phyloP scores from a whole-genome alignment of 331 rosid genomes.

The Acacia pycnantha region DNA sequence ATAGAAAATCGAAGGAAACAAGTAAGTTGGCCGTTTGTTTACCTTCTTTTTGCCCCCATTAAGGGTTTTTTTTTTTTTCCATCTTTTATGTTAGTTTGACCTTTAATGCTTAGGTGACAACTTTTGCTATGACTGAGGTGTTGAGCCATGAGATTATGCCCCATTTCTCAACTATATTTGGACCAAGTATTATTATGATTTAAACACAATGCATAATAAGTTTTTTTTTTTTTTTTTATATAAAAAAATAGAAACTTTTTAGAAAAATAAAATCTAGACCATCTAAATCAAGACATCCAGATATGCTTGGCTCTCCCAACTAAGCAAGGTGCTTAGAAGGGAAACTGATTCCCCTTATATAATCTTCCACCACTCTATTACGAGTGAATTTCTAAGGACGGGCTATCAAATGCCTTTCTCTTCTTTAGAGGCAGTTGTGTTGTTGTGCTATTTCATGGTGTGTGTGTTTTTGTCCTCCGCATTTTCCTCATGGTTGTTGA shows the following conservation, averaged over 20 bases:
- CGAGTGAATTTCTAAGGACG: neutral
- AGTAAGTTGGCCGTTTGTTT: neutral
- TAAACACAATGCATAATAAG: constrained; percentile 9
- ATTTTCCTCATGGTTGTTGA: constrained; percentile 6
- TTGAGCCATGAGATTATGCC: neutral
- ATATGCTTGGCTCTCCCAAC: too few species aligned
- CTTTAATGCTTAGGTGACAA: neutral
- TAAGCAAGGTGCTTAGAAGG: too few species aligned
- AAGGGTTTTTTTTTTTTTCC: constrained; percentile 7
- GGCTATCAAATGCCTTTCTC: neutral
- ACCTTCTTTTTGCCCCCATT: neutral
- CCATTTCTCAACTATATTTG: neutral
- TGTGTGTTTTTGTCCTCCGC: neutral
- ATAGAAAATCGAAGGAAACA: neutral
- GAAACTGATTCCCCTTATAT: neutral
- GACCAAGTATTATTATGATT: constrained; percentile 7
- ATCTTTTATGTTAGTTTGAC: constrained; percentile 1
- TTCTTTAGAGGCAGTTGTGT: neutral
- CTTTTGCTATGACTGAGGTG: neutral
- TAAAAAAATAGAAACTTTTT: too few species aligned
- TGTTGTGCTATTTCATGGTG: neutral
- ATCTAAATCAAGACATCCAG: too few species aligned
- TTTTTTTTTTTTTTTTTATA: too few species aligned
- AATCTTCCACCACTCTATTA: neutral
- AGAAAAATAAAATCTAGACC: too few species aligned